Conservation (phyloP, 2,329 filamentous ascomycete genomes). For the Diplodia corticola region DNA sequence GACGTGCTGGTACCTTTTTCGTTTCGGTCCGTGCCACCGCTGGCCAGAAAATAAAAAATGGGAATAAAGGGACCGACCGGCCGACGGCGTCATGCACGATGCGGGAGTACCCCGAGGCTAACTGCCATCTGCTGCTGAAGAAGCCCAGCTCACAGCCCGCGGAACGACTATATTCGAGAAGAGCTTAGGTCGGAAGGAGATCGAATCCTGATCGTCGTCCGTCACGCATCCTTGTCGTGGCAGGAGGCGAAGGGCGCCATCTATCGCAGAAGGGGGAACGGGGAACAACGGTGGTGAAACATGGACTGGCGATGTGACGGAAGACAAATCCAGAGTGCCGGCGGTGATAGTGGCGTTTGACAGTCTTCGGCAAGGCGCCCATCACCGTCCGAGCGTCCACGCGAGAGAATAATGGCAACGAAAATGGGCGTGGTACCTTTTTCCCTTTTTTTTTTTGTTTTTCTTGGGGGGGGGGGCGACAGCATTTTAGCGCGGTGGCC, state of each 20-base stretch:
- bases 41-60: neutral
- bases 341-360: neutral
- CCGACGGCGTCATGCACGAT: neutral
- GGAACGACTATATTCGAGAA: neutral
- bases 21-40: neutral
- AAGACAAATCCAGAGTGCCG: neutral
- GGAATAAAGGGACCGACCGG: neutral
- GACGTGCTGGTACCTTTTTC: slow-evolving; percentile 6
- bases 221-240: neutral
- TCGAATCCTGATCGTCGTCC: neutral
- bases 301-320: neutral
- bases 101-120: neutral
- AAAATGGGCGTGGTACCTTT: neutral
- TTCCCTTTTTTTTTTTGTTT: neutral
- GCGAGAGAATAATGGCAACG: neutral
- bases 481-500: neutral
- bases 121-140: too few relatives aligned
- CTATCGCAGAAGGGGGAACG: neutral
- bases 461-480: neutral
- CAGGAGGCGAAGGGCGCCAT: neutral
- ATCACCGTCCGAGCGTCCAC: slow-evolving; percentile 3
- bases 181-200: too few relatives aligned
- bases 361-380: neutral
- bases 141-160: neutral
- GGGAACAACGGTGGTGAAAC: neutral